These are phyloP conservation scores for Pascua sp. DNA, from an alignment of 1,284 basidiomycete genomes.

Conservation along the genomic window DNA sequence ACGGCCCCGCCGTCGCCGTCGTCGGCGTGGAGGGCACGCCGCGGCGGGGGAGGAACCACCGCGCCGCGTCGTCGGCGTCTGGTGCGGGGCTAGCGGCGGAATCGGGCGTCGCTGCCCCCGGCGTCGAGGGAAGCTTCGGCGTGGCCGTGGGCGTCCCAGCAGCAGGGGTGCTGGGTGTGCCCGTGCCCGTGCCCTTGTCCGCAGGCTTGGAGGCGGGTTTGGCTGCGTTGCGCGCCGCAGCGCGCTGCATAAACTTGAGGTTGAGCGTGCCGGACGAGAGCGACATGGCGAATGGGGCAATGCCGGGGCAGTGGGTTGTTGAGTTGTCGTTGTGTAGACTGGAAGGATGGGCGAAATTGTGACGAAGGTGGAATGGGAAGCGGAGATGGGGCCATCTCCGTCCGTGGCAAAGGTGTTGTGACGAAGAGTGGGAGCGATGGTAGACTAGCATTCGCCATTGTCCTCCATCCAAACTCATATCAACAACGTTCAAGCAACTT, in stretches of 20 bases:
- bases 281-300: conserved; percentile 20
- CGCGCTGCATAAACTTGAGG: conserved; percentile 49
- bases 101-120: conserved; percentile 2
- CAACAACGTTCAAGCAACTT: background rate
- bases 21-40: background rate
- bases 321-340: background rate
- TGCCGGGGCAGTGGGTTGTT: background rate
- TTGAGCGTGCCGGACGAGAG: conserved; percentile 43
- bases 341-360: background rate
- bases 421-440: too few species aligned
- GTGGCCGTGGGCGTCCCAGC: too few species aligned
- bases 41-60: conserved; percentile 26
- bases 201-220: conserved; percentile 1
- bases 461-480: background rate
- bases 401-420: background rate
- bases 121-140: too few species aligned
- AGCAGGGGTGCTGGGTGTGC: background rate
- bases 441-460: too few species aligned
- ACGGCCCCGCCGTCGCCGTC: conserved; percentile 10
- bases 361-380: background rate
- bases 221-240: conserved; percentile 22
- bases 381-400: conserved; percentile 3
- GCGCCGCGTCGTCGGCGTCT: conserved; percentile 18
- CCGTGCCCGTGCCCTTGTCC: background rate
- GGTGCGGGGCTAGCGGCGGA: background rate